Evolutionary conservation across 1,284 basidiomycete species (phyloP), one percentile per base, ranked within the genome.

Genomic region (Pyrrhoderma noxium): DNA sequence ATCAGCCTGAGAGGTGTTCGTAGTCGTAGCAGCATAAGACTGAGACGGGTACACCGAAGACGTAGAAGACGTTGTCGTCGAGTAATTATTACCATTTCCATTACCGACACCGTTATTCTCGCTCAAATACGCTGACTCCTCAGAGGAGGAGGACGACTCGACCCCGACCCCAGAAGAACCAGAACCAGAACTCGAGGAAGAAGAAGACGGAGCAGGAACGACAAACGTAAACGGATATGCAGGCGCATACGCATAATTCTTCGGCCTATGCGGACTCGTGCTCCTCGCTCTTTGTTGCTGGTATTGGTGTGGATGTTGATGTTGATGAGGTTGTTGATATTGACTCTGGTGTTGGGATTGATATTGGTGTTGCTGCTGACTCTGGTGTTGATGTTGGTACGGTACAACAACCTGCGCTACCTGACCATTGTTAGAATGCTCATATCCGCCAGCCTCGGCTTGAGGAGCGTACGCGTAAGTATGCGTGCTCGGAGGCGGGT

Each of bases 191-290:
- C 59, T 51, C 19, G 41, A 41, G 36, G 45, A 50, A 21, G 42
- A 41, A 25, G 39, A 25, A 45, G 46, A 38, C 43, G 53, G 25
- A 22, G 35, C 19, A 13, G 23, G 21, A n/a, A 34, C 13, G 31
- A 42, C 45, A 40, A 57, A 54, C 18, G 56, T 57, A 36, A 57
- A 57, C 1, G 56, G 49, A 38, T 52, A 57, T 19, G 56, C 43
- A 11, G 46, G 41, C 41, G 56, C 36, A 23, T 52, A 52, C 7
- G 53, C 50, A 38, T 43, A 50, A 36, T 40, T 46, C 23, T 31
- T 35, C 25, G 39, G 7, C 13, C 40, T 48, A 19, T 39, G 37
- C 36, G 47, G 36, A 22, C 43, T 36, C 7, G 53, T 36, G 47
- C 42, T 56, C 31, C 41, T 47, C 45, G 34, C 52, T 41, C 23